Conservation (phyloP, 805 yeast species). For the Huiozyma sinensis region DNA sequence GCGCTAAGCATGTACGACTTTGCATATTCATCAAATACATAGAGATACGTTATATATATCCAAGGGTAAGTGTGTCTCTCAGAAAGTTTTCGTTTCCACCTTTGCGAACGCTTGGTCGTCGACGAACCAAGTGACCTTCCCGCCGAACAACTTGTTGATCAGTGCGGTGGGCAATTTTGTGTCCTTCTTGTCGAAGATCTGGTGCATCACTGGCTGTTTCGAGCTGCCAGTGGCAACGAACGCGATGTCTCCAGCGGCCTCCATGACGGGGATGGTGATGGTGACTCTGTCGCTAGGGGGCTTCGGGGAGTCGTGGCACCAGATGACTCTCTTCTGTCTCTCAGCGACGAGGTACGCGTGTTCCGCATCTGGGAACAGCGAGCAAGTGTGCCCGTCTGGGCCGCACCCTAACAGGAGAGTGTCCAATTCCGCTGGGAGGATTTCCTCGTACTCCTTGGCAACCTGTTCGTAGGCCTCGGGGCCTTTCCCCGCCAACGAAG, state of each 20-base stretch:
- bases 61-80: neutral
- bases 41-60: neutral
- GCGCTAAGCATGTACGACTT: conserved; percentile 33
- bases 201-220: conserved; percentile 60
- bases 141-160: conserved; percentile 48
- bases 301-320: conserved; percentile 77
- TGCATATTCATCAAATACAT: neutral
- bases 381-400: conserved; percentile 94
- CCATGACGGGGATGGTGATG: conserved; percentile 68
- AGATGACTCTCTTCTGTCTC: conserved; percentile 40
- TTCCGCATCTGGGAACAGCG: conserved; percentile 64
- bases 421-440: conserved; percentile 47
- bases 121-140: conserved; percentile 72
- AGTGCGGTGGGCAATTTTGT: conserved; percentile 57
- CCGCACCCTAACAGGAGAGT: conserved; percentile 80
- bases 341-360: conserved; percentile 52
- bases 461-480: conserved; percentile 43
- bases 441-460: conserved; percentile 51
- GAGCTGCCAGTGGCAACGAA: conserved; percentile 88
- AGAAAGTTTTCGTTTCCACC: conserved; percentile 6
- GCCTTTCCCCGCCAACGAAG: conserved; percentile 44
- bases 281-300: conserved; percentile 92
- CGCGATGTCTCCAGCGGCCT: conserved; percentile 38
- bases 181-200: conserved; percentile 49
- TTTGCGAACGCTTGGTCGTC: conserved; percentile 58